phyloP scores from a whole-genome alignment of 306 rosid species.

The Cyclanthera cordifolia region DNA sequence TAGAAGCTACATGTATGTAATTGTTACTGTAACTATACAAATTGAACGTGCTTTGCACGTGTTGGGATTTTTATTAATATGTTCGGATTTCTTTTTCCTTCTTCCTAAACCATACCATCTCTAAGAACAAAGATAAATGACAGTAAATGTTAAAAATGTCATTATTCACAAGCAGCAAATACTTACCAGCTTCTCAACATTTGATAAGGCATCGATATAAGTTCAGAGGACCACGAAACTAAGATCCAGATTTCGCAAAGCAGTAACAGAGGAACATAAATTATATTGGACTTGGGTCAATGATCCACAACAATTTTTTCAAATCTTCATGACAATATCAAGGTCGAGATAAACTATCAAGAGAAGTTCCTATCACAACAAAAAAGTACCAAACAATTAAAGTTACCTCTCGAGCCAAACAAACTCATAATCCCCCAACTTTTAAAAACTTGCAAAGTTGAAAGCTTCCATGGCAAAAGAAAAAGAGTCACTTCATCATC shows the following conservation, averaged over 20 bases:
- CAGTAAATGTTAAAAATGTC: background rate
- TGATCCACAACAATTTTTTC: background rate
- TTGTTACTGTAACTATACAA: too few relatives aligned
- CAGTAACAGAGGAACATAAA: background rate
- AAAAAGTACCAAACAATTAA: background rate
- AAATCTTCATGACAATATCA: background rate
- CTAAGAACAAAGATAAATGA: conserved; percentile 1
- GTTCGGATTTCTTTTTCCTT: background rate
- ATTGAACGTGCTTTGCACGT: too few relatives aligned
- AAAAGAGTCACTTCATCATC: conserved; percentile 9
- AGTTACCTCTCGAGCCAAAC: background rate
- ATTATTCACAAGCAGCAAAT: background rate
- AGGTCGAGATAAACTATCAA: background rate
- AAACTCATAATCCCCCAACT: background rate
- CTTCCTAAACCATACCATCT: background rate
- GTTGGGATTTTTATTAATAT: too few relatives aligned
- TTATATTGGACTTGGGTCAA: background rate
- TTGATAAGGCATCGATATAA: background rate
- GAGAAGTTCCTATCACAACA: background rate
- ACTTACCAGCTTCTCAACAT: background rate
- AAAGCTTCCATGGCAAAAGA: background rate
- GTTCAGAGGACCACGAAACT: background rate
- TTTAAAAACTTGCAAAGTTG: background rate
- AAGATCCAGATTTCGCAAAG: background rate
- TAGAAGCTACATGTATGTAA: too few relatives aligned